Evolutionary conservation across 768 basidiomycete genomes (phyloP).

Genomic region (Chalciporus piperatus): DNA sequence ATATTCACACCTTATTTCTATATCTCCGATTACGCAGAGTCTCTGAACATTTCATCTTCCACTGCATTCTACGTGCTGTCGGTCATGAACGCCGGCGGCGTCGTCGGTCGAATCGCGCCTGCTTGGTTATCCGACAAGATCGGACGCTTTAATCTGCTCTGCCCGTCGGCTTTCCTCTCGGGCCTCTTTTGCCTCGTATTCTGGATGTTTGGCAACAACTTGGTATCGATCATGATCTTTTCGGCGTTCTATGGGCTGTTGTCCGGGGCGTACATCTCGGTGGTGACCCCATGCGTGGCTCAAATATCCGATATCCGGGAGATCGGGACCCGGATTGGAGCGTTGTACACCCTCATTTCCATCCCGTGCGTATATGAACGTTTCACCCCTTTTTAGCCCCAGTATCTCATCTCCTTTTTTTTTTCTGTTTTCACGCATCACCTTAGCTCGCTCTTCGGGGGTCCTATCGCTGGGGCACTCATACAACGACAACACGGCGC

Average conservation of each 20-base stretch:
- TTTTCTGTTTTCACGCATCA: too few relatives aligned
- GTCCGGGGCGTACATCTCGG: slow-evolving; percentile 66
- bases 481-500: slow-evolving; percentile 45
- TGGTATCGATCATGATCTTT: slow-evolving; percentile 47
- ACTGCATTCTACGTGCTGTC: slow-evolving; percentile 57
- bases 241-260: slow-evolving; percentile 59
- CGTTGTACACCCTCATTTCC: slow-evolving; percentile 62
- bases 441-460: slow-evolving; percentile 58
- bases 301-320: slow-evolving; percentile 59
- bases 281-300: slow-evolving; percentile 65
- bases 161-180: slow-evolving; percentile 58
- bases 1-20: slow-evolving; percentile 73
- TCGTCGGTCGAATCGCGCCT: slow-evolving; percentile 63
- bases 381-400: not conserved
- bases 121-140: slow-evolving; percentile 62
- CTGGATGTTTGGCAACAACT: slow-evolving; percentile 49
- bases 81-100: slow-evolving; percentile 65
- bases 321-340: slow-evolving; percentile 62
- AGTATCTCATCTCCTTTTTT: not conserved
- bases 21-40: slow-evolving; percentile 57
- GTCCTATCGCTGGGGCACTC: slow-evolving; percentile 61
- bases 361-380: slow-evolving; percentile 55
- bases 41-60: slow-evolving; percentile 34
- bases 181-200: slow-evolving; percentile 57
- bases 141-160: slow-evolving; percentile 66